Base-by-base conservation (phyloP, 495 filamentous ascomycete genomes). In the Pseudoneurospora amorphoporcata region DNA sequence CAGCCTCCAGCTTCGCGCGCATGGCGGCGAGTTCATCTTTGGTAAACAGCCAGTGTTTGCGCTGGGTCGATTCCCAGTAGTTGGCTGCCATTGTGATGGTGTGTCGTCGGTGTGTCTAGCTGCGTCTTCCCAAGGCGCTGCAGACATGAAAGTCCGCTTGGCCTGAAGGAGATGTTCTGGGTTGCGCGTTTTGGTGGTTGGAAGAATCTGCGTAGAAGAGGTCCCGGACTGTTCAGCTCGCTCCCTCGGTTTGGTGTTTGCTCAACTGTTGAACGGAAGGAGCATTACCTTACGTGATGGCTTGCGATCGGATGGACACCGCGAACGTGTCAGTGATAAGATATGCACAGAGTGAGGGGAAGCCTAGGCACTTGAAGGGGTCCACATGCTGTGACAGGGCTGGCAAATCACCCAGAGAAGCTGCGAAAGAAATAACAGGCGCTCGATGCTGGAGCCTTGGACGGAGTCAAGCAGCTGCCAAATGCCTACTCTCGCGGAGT, bases 31-130 rank as follows among this genome's bases (percentile, higher is more conserved):
- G 85, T 75, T 91, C 88, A 75, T 91, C 88, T 75, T 91, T 89
- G 47, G 94, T 89, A 83, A 95, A 98, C 72, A 93, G 90, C 96
- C 96, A 99, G 82, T 92, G 87, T 75, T 87, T 89, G 70, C 91
- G 88, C 82, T 99, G 95, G 17, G 94, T 94, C 69, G 95, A 98
- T 71, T 91, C 92, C 95, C 96, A 99, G 82, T 92, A 99, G 81
- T 95, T 98, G 77, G 95, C 92, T 70, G 95, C 94, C 95, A 99
- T 99, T 38, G 12, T 71, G 10, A n/a, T 58, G 2, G 32, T 17
- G 14, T 65, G 10, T 23, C 32, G 1, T 65, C 12, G 53, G 29
- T 65, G 29, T 65, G 53, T 65, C 53, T 65, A 65, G 53, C 53
- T 65, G 53, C 35, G 53, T 65, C 14, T 65, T 65, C 29, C 53